Conservation (phyloP, 192 early-diverging fungal genomes). For the Linderina pennispora region DNA sequence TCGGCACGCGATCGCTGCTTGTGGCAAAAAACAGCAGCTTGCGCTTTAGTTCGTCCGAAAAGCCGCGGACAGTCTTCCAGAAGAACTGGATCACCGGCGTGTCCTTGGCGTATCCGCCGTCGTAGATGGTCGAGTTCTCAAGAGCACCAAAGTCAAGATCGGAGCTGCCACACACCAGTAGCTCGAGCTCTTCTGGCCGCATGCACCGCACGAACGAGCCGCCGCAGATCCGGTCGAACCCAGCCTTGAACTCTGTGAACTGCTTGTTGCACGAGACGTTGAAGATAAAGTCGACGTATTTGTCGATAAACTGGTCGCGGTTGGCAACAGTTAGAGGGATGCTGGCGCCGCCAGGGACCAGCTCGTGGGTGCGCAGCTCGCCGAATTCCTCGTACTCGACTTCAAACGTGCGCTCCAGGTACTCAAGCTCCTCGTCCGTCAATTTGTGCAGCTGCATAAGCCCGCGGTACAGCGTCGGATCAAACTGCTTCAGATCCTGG, state of each 20-base stretch:
- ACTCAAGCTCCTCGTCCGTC: slow-evolving; percentile 59
- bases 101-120: slow-evolving; percentile 69
- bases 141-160: slow-evolving; percentile 78
- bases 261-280: slow-evolving; percentile 60
- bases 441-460: slow-evolving; percentile 64
- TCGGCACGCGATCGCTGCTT: slow-evolving; percentile 85
- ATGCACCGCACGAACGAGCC: slow-evolving; percentile 56
- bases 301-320: slow-evolving; percentile 72
- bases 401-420: slow-evolving; percentile 77
- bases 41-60: slow-evolving; percentile 78
- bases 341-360: slow-evolving; percentile 58
- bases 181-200: slow-evolving; percentile 84
- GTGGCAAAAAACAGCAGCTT: slow-evolving; percentile 86
- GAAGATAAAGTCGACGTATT: slow-evolving; percentile 74
- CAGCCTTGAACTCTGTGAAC: slow-evolving; percentile 76
- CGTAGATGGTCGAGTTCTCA: slow-evolving; percentile 75
- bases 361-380: slow-evolving; percentile 54
- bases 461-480: slow-evolving; percentile 72
- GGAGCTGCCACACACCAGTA: slow-evolving; percentile 79
- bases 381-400: slow-evolving; percentile 67
- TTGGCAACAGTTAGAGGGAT: slow-evolving; percentile 68
- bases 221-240: slow-evolving; percentile 58
- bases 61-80: slow-evolving; percentile 82
- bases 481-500: slow-evolving; percentile 69
- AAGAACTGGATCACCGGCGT: slow-evolving; percentile 68